These are phyloP conservation scores for Crithidia mellificae DNA, from an alignment of 208 protist species.

Conservation along the genomic window DNA sequence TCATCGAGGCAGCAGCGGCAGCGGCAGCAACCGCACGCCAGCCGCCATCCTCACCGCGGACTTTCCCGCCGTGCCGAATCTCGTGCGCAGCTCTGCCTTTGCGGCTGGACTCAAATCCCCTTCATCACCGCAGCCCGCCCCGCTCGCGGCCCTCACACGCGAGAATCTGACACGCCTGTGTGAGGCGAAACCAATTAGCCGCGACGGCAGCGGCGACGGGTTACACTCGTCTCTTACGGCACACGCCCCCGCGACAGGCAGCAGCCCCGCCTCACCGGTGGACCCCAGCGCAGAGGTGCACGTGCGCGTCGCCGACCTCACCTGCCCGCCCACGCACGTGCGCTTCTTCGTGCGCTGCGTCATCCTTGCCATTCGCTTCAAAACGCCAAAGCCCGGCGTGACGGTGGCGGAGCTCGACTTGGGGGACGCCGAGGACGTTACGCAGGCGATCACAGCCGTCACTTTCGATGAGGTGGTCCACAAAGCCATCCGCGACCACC, in stretches of 20 bases:
- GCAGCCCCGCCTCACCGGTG: conserved; percentile 6
- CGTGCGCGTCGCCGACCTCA: conserved; percentile 53
- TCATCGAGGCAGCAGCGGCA: not conserved
- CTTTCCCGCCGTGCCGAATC: not conserved
- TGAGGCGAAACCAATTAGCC: not conserved
- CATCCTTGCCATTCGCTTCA: conserved; percentile 67
- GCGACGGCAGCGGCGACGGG: not conserved
- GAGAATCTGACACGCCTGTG: conserved; percentile 34
- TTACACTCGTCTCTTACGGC: not conserved
- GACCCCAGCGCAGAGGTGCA: conserved; percentile 19
- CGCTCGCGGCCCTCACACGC: conserved; percentile 27
- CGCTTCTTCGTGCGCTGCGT: conserved; percentile 74
- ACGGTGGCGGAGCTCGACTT: conserved; percentile 75
- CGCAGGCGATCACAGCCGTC: conserved; percentile 75
- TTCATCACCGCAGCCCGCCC: not conserved
- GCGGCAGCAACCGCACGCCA: conserved; percentile 4
- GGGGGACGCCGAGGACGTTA: conserved; percentile 59
- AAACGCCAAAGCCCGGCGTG: conserved; percentile 55
- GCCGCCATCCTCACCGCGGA: not conserved
- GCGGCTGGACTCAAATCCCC: not conserved
- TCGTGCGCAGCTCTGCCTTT: not conserved
- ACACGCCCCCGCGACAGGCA: not conserved
- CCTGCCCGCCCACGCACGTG: conserved; percentile 52
- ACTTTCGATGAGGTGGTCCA: conserved; percentile 75
- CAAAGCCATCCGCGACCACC: conserved; percentile 62